Base-by-base conservation (phyloP, 805 yeast genomes). In the Hanseniaspora hatyaiensis region DNA sequence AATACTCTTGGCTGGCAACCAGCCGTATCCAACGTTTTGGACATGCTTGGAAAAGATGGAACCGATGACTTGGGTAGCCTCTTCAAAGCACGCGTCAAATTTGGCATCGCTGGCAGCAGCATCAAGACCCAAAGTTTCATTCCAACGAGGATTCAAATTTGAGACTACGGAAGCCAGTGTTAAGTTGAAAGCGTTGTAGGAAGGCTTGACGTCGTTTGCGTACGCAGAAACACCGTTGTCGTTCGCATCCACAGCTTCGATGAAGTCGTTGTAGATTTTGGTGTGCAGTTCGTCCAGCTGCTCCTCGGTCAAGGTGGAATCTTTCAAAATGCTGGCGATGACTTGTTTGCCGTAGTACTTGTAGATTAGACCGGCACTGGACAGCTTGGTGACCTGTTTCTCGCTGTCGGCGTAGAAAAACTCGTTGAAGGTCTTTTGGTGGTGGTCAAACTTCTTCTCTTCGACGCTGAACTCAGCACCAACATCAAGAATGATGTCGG, bases 401-500 rank as follows among this genome's bases (percentile, higher is more conserved):
- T 68, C 63, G 59, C 69, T 82, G 8, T 70, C 65, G 6, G 30
- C n/a, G 34, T 36, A 36, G 59, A 92, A 89, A 4, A 82, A 77
- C 55, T 82, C 88, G 26, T 67, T 65, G 59, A 92, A 92, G 16
- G 82, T 97, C 53, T 96, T 76, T 69, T 92, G 98, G 66, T 92
- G 98, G 61, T 92, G 98, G 63, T 92, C 98, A 63, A 85, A 89
- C 62, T 71, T 84, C 65, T 88, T 88, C 34, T 68, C 70, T 12
- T 82, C 83, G 40, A 57, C 63, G 60, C 87, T 95, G 63, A 88
- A 92, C 60, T 82, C 72, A 12, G 95, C 98, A 59, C 94, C 75
- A 44, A 92, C 98, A 66, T 92, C 98, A 49, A 92, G 89, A 29
- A 92, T 94, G 50, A 92, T 82, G 63, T 89, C 96, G 57, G 94